Base-by-base conservation (phyloP, 1,139 yeast genomes). In the Hansenula lynferdii region DNA sequence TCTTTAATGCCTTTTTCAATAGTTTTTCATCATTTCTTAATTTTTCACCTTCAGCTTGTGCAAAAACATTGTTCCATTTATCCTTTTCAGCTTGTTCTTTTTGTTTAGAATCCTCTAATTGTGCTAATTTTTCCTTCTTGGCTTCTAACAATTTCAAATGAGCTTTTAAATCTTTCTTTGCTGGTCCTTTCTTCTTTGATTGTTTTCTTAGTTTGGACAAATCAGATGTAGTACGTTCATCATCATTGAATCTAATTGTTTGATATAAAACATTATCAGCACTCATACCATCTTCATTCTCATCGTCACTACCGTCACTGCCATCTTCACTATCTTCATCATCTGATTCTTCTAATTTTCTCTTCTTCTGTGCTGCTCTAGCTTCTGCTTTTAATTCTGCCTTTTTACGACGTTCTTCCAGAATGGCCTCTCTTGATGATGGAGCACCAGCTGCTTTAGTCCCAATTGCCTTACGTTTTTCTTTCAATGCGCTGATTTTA, bases 391-490 rank as follows among this genome's bases (percentile, higher is more conserved):
- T 67, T 36, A 60, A 53, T 29, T 64, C 69, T 43, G 64, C 66
- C 60, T 61, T 69, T 52, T 58, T 65, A 55, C 66, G 61, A 54
- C 71, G 71, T 57, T 69, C 89, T 38, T 74, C 84, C 44, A 84
- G 62, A 35, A 84, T 82, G 42, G 83, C 86, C 46, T 83, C 89
- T 57, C 94, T 71, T 4, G 90, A 81, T 43, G 81, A 74, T 11
- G 94, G 92, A 0, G 96, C 94, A 21, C 95, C 96, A 5, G 74
- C 70, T 14, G 72, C 79, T 33, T 77, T 82, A 0, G 92, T 67
- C 1, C 97, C 97, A 1, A 94, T 94, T 0, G 97, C 98, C 55
- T 84, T 90, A 56, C 99, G 78, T 61, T 77, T 85, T 42, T 83
- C 92, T 50, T 80, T 78, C 62, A 92, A 59, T 22, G 63, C 69